phyloP scores from a whole-genome alignment of 176 grass and related monocot species.

The Zizania latifolia region DNA sequence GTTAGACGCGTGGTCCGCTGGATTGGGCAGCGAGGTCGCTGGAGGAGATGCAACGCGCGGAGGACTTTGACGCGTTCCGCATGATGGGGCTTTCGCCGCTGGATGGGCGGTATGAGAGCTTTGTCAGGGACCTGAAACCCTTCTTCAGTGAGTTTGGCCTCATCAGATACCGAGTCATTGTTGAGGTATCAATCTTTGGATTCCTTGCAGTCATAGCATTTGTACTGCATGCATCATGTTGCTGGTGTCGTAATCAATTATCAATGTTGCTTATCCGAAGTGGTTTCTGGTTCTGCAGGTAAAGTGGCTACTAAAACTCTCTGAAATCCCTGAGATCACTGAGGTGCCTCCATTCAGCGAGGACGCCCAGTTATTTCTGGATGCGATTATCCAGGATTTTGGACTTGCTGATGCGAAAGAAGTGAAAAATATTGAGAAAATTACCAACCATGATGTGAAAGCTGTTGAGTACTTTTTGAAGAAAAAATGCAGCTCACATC shows the following conservation, averaged over 20 bases:
- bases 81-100: constrained; percentile 77
- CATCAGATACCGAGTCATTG: constrained; percentile 72
- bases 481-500: constrained; percentile 71
- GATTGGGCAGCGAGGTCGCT: constrained; percentile 29
- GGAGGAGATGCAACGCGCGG: constrained; percentile 24
- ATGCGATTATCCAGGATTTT: constrained; percentile 64
- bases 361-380: constrained; percentile 58
- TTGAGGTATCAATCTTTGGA: constrained; percentile 52
- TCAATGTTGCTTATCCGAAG: neutral
- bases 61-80: constrained; percentile 36
- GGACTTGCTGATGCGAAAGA: constrained; percentile 55
- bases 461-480: constrained; percentile 95
- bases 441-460: constrained; percentile 94
- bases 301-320: constrained; percentile 87
- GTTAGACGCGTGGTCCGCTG: constrained; percentile 27
- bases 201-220: neutral
- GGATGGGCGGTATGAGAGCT: constrained; percentile 65
- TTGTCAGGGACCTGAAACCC: constrained; percentile 47
- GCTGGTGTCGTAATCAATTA: neutral
- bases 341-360: constrained; percentile 79
- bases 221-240: neutral
- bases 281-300: constrained; percentile 44
- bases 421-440: constrained; percentile 89
- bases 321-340: constrained; percentile 64
- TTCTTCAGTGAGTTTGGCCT: constrained; percentile 96